Percentiles rank a stretch among this genome's conserved stretches.
These are phyloP conservation scores for Heritiera littoralis DNA, from an alignment of 345 rosid species.

Conservation along the genomic window DNA sequence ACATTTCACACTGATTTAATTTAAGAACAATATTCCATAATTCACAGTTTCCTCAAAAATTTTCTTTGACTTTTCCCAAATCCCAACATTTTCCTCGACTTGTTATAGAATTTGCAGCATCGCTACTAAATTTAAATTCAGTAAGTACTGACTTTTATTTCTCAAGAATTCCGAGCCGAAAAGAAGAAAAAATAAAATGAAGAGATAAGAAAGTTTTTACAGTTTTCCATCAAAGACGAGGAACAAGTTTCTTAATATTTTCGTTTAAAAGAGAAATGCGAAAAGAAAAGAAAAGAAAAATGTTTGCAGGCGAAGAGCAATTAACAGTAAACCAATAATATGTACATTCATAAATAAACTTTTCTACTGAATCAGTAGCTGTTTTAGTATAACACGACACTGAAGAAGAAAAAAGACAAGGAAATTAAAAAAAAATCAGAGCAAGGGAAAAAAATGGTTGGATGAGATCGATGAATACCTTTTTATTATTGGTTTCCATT, in stretches of 20 bases:
- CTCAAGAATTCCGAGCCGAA: background rate
- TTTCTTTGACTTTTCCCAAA: background rate
- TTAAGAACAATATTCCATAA: background rate
- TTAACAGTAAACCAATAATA: background rate
- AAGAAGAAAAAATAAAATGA: background rate
- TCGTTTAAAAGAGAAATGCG: background rate
- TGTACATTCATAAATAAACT: background rate
- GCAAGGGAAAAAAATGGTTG: background rate
- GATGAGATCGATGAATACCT: background rate
- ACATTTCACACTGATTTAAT: too few relatives aligned
- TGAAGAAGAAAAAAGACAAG: background rate
- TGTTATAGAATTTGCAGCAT: background rate
- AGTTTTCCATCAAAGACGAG: background rate
- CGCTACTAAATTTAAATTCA: background rate
- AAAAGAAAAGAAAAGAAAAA: background rate
- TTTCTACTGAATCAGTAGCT: background rate
- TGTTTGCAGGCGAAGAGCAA: constrained; percentile 24
- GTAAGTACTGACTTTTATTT: background rate
- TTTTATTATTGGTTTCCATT: constrained; percentile 37
- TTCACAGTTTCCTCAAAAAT: background rate
- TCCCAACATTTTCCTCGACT: background rate
- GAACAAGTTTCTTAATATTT: background rate
- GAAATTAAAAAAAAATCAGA: too few relatives aligned
- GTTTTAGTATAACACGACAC: background rate
- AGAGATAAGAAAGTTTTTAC: background rate